A percentile compares a stretch with the other conserved stretches of the same genome.
phyloP scores from a whole-genome alignment of 805 yeast species.

The Barnettozyma populi region DNA sequence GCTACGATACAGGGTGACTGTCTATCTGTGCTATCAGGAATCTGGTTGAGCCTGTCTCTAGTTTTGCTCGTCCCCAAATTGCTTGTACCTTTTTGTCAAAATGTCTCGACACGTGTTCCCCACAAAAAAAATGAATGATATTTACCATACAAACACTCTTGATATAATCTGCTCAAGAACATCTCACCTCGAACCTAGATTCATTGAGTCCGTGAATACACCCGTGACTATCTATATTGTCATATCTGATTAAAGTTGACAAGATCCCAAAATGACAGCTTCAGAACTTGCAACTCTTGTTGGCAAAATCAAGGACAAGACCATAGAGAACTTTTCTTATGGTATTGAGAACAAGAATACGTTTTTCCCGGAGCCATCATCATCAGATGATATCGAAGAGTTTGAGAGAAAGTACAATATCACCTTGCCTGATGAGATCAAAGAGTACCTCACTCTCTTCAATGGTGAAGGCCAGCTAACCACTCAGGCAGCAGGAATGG shows the following conservation, averaged over 20 bases:
- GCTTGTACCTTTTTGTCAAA: too few species aligned
- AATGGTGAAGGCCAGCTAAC: constrained; percentile 6
- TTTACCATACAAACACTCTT: too few species aligned
- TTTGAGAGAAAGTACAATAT: constrained; percentile 35
- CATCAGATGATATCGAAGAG: constrained; percentile 2
- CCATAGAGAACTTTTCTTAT: constrained; percentile 3
- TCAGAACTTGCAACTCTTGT: not conserved
- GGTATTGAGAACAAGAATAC: constrained; percentile 1
- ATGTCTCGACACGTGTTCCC: too few species aligned
- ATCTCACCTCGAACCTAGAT: not conserved
- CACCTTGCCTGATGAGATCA: constrained; percentile 24
- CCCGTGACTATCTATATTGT: too few species aligned
- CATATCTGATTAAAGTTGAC: not conserved
- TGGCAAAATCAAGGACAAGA: not conserved
- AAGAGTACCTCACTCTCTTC: constrained; percentile 4
- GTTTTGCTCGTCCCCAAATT: too few species aligned
- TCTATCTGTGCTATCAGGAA: too few species aligned
- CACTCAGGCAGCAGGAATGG: not conserved
- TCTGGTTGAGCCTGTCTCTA: too few species aligned
- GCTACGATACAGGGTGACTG: too few species aligned
- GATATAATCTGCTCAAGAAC: not conserved
- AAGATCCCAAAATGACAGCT: not conserved
- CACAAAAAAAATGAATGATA: too few species aligned
- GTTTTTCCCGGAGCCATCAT: constrained; percentile 5
- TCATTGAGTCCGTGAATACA: not conserved